Percentiles rank a stretch among this genome's conserved stretches.
Conservation (phyloP, 2,329 filamentous ascomycete species). For the Fusarium sp. region DNA sequence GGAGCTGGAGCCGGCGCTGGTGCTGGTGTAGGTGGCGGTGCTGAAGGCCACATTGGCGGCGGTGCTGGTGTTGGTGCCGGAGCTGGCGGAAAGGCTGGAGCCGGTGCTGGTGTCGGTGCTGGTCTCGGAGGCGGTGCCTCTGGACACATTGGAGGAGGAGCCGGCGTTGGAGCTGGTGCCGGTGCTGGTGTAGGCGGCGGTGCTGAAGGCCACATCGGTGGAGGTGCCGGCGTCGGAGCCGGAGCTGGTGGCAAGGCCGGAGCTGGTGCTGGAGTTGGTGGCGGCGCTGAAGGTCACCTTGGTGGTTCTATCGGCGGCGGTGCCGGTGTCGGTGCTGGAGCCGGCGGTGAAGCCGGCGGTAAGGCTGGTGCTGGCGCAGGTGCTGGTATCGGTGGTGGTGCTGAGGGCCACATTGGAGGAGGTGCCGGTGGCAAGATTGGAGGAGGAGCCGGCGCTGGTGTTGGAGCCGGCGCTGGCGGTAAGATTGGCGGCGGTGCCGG, state of each 20-base stretch:
- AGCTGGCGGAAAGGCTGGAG: neutral
- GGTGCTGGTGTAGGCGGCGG: neutral
- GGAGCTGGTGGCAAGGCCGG: neutral
- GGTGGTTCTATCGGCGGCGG: neutral
- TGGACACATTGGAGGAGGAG: neutral
- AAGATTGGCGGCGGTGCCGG: neutral
- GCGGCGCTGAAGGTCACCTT: neutral
- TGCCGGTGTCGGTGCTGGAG: neutral
- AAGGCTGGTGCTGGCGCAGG: too few species aligned
- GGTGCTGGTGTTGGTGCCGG: neutral
- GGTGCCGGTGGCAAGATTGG: neutral
- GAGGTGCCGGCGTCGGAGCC: neutral
- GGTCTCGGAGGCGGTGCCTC: neutral
- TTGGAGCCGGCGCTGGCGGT: too few species aligned
- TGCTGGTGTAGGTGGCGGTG: neutral
- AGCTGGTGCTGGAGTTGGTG: neutral
- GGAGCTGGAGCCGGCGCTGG: neutral
- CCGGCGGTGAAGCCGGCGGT: neutral
- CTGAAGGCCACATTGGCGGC: neutral
- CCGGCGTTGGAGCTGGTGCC: neutral
- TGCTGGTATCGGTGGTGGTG: neutral
- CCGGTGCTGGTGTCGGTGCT: neutral
- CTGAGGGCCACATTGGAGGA: neutral
- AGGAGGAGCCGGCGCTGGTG: neutral
- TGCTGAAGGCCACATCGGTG: neutral